phyloP scores from a whole-genome alignment of 768 basidiomycete genomes.

The Auricularia sp. region DNA sequence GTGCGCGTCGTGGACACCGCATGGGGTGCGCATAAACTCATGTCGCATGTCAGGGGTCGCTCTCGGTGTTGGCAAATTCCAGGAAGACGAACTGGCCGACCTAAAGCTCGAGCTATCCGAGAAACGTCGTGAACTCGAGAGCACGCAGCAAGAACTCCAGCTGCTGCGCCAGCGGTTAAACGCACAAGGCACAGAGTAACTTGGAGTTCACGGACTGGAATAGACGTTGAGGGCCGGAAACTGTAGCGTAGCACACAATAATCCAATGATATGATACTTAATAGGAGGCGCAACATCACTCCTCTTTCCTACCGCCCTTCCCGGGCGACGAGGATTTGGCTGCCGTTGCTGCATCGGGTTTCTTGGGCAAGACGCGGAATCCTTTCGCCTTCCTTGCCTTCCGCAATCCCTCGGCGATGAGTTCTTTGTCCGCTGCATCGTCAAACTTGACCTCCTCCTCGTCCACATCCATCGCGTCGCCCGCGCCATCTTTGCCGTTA shows the following conservation, averaged over 20 bases:
- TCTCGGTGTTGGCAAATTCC: conserved; percentile 62
- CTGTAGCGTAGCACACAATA: too few relatives aligned
- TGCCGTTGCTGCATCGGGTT: conserved; percentile 15
- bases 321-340: not conserved
- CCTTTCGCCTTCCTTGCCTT: conserved; percentile 69
- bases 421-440: conserved; percentile 63
- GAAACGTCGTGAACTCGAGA: conserved; percentile 12
- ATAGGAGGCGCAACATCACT: too few relatives aligned
- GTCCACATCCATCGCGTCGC: conserved; percentile 23
- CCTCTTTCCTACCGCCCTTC: not conserved
- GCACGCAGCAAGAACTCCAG: not conserved
- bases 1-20: conserved; percentile 18
- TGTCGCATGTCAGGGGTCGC: conserved; percentile 46
- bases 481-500: conserved; percentile 22
- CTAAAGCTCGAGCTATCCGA: conserved; percentile 40
- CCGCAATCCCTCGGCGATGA: conserved; percentile 72
- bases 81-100: conserved; percentile 46
- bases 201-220: not conserved
- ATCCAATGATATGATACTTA: too few relatives aligned
- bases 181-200: not conserved
- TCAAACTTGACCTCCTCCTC: conserved; percentile 47
- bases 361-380: conserved; percentile 52
- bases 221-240: too few relatives aligned
- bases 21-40: not conserved
- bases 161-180: not conserved